These are phyloP conservation scores for Millerozyma acaciae DNA, from an alignment of 805 yeast species.

Conservation along the genomic window DNA sequence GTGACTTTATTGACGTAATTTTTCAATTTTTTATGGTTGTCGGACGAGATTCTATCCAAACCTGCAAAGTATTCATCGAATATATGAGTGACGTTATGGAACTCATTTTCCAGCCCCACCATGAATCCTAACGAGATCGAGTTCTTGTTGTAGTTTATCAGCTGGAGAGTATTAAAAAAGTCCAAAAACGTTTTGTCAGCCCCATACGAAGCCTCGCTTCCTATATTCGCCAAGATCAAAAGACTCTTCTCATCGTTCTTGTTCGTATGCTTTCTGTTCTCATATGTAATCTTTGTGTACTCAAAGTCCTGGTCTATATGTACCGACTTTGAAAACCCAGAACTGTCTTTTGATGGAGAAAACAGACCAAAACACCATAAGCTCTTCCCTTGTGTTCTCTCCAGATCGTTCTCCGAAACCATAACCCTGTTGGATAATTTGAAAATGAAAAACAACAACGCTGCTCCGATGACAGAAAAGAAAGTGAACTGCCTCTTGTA, in stretches of 20 bases:
- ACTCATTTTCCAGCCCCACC: conserved; percentile 27
- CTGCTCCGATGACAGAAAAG: too few relatives aligned
- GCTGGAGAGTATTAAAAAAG: conserved; percentile 25
- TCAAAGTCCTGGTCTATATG: conserved; percentile 6
- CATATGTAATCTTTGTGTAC: conserved; percentile 7
- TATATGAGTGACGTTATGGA: conserved; percentile 13
- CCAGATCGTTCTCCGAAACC: too few relatives aligned
- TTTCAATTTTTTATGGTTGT: too few relatives aligned
- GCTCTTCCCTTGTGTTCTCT: too few relatives aligned
- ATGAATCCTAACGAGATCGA: conserved; percentile 27
- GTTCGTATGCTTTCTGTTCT: conserved; percentile 2
- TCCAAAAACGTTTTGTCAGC: conserved; percentile 25
- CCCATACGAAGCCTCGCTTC: conserved; percentile 33
- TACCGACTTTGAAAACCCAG: conserved; percentile 1
- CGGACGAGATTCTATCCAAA: background rate
- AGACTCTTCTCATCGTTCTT: conserved; percentile 3
- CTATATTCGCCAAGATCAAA: conserved; percentile 23
- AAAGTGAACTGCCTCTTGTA: too few relatives aligned
- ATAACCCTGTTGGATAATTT: too few relatives aligned
- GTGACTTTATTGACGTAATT: conserved; percentile 17
- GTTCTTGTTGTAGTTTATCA: conserved; percentile 23
- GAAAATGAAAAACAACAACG: too few relatives aligned
- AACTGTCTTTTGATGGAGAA: too few relatives aligned
- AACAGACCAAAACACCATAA: too few relatives aligned
- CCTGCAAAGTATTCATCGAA: conserved; percentile 12